Percentiles rank a stretch among this genome's conserved stretches.
phyloP scores from a whole-genome alignment of 306 rosid species.

The Fagus sylvatica region DNA sequence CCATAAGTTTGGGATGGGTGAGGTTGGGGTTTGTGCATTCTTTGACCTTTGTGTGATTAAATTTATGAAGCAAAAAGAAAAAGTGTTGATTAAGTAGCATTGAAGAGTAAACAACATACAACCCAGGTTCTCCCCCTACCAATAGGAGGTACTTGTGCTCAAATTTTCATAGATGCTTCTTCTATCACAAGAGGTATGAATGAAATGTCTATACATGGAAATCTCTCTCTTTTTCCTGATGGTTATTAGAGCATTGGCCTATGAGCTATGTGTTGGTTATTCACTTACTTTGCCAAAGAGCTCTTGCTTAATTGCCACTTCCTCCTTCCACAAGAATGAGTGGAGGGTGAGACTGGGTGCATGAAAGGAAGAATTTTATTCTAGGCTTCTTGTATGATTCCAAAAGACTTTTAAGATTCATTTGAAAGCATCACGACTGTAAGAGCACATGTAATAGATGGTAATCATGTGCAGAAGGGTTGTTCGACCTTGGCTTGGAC shows the following conservation, averaged over 20 bases:
- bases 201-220: neutral
- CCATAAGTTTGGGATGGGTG: neutral
- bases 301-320: neutral
- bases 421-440: constrained; percentile 5
- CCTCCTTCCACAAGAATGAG: neutral
- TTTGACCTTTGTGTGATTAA: neutral
- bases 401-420: neutral
- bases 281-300: too few relatives aligned
- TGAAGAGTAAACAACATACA: neutral
- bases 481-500: constrained; percentile 90
- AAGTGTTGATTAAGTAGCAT: neutral
- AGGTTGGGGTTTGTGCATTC: neutral
- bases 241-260: neutral
- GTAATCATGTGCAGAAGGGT: constrained; percentile 66
- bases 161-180: neutral
- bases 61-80: neutral
- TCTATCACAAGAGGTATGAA: neutral
- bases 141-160: neutral
- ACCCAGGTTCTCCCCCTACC: neutral
- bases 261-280: neutral
- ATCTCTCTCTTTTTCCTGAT: neutral
- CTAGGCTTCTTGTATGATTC: neutral
- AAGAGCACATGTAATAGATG: neutral
- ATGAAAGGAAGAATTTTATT: neutral
- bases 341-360: neutral